Percentiles rank a stretch among this genome's conserved stretches.
Evolutionary conservation across 805 yeast species (phyloP).

Genomic region (Teunomyces stri): DNA sequence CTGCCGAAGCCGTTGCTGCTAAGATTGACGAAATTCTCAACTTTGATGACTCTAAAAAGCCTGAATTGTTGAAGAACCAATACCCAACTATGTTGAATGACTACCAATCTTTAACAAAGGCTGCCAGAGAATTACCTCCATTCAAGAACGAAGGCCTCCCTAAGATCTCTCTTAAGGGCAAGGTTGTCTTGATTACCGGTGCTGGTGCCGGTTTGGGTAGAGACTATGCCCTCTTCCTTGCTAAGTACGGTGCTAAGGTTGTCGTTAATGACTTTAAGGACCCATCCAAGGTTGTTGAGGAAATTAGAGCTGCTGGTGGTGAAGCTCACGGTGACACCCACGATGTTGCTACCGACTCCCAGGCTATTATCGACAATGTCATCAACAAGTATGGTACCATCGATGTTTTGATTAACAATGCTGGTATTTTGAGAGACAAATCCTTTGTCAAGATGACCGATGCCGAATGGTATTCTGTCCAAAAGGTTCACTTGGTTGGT

Average conservation of each 20-base stretch:
- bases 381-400: slow-evolving; percentile 74
- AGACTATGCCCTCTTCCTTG: slow-evolving; percentile 81
- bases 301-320: slow-evolving; percentile 70
- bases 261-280: slow-evolving; percentile 88
- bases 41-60: slow-evolving; percentile 57
- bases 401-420: slow-evolving; percentile 86
- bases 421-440: slow-evolving; percentile 90
- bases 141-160: slow-evolving; percentile 45
- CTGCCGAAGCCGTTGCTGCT: slow-evolving; percentile 80
- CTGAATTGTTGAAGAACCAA: slow-evolving; percentile 48
- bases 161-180: slow-evolving; percentile 62
- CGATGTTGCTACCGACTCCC: slow-evolving; percentile 76
- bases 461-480: slow-evolving; percentile 77
- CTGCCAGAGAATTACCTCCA: slow-evolving; percentile 48
- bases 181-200: slow-evolving; percentile 91
- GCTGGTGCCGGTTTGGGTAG: slow-evolving; percentile 94
- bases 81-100: slow-evolving; percentile 75
- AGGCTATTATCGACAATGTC: slow-evolving; percentile 74
- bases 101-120: slow-evolving; percentile 58
- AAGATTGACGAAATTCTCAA: slow-evolving; percentile 62
- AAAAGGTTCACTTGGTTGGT: slow-evolving; percentile 79
- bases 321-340: slow-evolving; percentile 80
- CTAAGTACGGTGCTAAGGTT: slow-evolving; percentile 90
- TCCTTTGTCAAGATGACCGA: slow-evolving; percentile 84
- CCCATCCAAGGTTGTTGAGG: slow-evolving; percentile 70